Percentiles rank a stretch among this genome's conserved stretches.
phyloP scores from a whole-genome alignment of 140 eudicot genomes.

The Anethum foeniculum region DNA sequence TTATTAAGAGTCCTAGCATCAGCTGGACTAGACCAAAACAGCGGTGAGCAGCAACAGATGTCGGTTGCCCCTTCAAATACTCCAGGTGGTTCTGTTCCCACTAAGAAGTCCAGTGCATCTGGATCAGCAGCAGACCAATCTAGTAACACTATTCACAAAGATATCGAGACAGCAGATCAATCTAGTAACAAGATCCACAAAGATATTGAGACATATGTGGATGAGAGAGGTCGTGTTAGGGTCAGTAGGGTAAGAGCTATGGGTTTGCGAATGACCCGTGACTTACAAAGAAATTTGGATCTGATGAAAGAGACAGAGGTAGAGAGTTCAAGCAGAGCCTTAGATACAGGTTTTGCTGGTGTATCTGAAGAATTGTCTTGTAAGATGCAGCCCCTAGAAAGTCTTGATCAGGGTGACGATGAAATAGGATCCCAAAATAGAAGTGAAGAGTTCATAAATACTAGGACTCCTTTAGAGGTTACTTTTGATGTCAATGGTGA shows the following conservation, averaged over 20 bases:
- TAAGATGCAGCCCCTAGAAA: conserved; percentile 17
- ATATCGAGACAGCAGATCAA: conserved; percentile 40
- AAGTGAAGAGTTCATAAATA: conserved; percentile 27
- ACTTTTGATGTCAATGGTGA: conserved; percentile 56
- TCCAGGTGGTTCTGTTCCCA: conserved; percentile 18
- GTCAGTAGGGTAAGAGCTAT: conserved; percentile 75
- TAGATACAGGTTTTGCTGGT: conserved; percentile 9
- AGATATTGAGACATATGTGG: conserved; percentile 71
- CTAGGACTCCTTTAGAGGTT: conserved; percentile 45
- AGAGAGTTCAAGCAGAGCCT: conserved; percentile 20
- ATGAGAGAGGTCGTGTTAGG: conserved; percentile 77
- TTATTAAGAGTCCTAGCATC: conserved; percentile 53
- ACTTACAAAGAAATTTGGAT: conserved; percentile 81
- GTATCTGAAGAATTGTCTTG: conserved; percentile 19
- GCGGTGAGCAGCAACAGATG: conserved; percentile 29
- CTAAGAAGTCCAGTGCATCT: conserved; percentile 24
- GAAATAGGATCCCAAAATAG: conserved; percentile 10
- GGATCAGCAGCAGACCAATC: conserved; percentile 37
- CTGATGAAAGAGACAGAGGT: conserved; percentile 71
- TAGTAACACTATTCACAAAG: conserved; percentile 36
- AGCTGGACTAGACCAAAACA: conserved; percentile 46
- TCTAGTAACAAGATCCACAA: conserved; percentile 21
- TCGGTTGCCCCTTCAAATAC: conserved; percentile 26
- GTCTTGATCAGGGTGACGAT: conserved; percentile 15
- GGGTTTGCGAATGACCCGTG: conserved; percentile 96